Evolutionary conservation across 2,329 filamentous ascomycete genomes (phyloP).

Genomic region (Fusarium marasasianum): DNA sequence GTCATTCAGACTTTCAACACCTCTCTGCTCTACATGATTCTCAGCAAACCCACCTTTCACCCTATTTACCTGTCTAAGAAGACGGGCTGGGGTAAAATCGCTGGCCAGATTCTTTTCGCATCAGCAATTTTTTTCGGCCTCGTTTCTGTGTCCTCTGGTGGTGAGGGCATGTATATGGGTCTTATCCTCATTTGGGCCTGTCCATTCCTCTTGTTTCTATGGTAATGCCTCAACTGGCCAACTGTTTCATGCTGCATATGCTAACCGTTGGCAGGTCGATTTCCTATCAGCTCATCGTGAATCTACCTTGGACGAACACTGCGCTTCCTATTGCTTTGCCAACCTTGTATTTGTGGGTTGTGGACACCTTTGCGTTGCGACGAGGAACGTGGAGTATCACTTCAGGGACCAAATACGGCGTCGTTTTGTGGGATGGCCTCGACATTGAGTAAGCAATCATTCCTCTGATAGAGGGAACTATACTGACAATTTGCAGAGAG

Average conservation of each 20-base stretch:
- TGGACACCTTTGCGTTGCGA: conserved; percentile 73
- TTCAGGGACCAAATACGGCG: conserved; percentile 71
- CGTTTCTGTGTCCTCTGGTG: conserved; percentile 55
- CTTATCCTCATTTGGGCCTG: conserved; percentile 75
- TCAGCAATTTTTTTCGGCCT: conserved; percentile 56
- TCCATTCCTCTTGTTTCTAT: conserved; percentile 67
- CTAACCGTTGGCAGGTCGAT: conserved; percentile 62
- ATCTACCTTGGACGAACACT: conserved; percentile 66
- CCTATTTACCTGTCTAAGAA: conserved; percentile 52
- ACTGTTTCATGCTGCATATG: background rate
- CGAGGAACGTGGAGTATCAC: conserved; percentile 78
- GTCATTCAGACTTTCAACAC: conserved; percentile 80
- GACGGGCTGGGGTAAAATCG: conserved; percentile 43
- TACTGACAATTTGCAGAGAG: conserved; percentile 53
- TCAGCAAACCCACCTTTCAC: conserved; percentile 71
- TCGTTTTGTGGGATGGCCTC: conserved; percentile 70
- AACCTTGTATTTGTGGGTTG: conserved; percentile 76
- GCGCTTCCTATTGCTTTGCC: conserved; percentile 68
- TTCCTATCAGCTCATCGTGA: conserved; percentile 70
- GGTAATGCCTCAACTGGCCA: background rate
- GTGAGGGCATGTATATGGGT: conserved; percentile 71
- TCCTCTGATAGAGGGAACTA: rapidly evolving
- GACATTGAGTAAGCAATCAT: conserved; percentile 64
- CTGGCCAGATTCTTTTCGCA: conserved; percentile 61
- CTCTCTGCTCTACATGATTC: conserved; percentile 71